A percentile compares a stretch with the other conserved stretches of the same genome.
phyloP scores from a whole-genome alignment of 257 asterid genomes.

The Thymus mandschuricus region DNA sequence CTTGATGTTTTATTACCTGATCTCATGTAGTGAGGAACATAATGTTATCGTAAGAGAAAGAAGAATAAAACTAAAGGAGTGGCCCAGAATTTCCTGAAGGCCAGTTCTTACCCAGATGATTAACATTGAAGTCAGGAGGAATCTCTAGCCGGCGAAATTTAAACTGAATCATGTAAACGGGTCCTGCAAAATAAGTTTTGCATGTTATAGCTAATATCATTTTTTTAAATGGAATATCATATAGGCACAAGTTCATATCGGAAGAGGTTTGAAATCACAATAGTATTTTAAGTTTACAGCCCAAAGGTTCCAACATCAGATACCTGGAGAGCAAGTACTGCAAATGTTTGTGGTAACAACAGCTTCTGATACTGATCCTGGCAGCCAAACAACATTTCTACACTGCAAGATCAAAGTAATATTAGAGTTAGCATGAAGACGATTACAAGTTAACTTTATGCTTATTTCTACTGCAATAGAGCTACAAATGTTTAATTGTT shows the following conservation, averaged over 20 bases:
- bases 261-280: conserved; percentile 12
- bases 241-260: conserved; percentile 7
- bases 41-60: conserved; percentile 12
- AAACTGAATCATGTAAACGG: conserved; percentile 80
- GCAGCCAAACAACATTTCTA: conserved; percentile 95
- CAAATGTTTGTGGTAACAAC: conserved; percentile 65
- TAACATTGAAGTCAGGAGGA: conserved; percentile 78
- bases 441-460: conserved; percentile 11
- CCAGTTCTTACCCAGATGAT: conserved; percentile 75
- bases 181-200: conserved; percentile 55
- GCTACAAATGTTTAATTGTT: not conserved
- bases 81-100: conserved; percentile 25
- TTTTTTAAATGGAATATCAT: conserved; percentile 24
- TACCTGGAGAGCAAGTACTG: conserved; percentile 88
- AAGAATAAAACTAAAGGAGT: conserved; percentile 13
- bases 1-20: conserved; percentile 14
- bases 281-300: conserved; percentile 8
- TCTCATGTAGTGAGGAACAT: conserved; percentile 15
- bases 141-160: conserved; percentile 93
- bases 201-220: conserved; percentile 28
- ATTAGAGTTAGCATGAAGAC: conserved; percentile 22
- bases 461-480: conserved; percentile 11
- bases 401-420: conserved; percentile 59
- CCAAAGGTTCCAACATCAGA: conserved; percentile 17
- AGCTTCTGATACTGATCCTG: conserved; percentile 87